Percentiles rank a stretch among this genome's conserved stretches.
Evolutionary conservation across 176 grass and related monocot species (phyloP).

Genomic region (Canna indica): DNA sequence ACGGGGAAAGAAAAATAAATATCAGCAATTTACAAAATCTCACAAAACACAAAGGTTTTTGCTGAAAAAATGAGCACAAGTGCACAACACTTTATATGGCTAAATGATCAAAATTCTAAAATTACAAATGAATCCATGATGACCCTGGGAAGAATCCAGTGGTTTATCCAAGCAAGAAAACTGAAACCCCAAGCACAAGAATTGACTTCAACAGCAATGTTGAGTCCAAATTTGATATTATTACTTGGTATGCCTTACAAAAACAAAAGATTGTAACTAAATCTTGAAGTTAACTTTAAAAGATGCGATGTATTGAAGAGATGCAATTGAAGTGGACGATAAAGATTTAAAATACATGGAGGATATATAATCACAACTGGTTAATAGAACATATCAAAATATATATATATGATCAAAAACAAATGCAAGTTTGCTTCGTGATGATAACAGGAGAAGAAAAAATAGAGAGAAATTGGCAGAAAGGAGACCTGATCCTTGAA

Average conservation of each 20-base stretch:
- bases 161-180: too few species aligned
- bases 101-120: neutral
- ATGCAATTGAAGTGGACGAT: too few species aligned
- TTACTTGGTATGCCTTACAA: too few species aligned
- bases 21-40: neutral
- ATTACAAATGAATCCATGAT: neutral
- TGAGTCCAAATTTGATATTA: too few species aligned
- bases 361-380: too few species aligned
- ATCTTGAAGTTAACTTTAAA: too few species aligned
- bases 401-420: neutral
- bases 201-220: too few species aligned
- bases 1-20: neutral
- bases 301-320: too few species aligned
- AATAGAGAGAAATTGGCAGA: neutral
- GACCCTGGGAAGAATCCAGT: too few species aligned
- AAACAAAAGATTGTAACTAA: too few species aligned
- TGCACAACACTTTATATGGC: neutral
- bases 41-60: neutral
- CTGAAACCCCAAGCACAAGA: too few species aligned
- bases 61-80: neutral
- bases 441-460: neutral
- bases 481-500: slow-evolving; percentile 71
- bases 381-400: neutral
- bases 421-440: neutral
- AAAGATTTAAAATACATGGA: too few species aligned